A percentile compares a stretch with the other conserved stretches of the same genome.
These are phyloP conservation scores for Hordeum pubiflorum DNA, from an alignment of 202 grass and related monocot genomes.

Conservation along the genomic window DNA sequence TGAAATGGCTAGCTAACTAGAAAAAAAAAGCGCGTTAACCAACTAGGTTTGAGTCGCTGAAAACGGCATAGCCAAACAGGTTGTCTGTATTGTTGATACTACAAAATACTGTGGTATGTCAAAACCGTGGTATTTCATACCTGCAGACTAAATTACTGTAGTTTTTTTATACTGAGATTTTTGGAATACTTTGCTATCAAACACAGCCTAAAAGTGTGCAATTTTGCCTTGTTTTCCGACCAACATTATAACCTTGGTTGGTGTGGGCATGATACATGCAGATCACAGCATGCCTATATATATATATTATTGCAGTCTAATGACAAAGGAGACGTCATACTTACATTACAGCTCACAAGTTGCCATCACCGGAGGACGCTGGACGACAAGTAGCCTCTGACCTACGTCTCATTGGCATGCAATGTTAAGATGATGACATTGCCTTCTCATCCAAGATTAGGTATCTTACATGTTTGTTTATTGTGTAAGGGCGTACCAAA, in stretches of 20 bases:
- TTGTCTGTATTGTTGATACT: no score
- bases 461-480: background rate
- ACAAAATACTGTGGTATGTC: no score
- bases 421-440: background rate
- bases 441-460: background rate
- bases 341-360: conserved; percentile 21
- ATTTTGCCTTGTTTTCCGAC: background rate
- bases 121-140: no score
- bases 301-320: background rate
- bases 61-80: no score
- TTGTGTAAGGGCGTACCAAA: conserved; percentile 18
- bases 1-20: no score
- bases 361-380: conserved; percentile 5
- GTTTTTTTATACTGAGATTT: no score
- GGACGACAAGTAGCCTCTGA: conserved; percentile 24
- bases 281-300: background rate
- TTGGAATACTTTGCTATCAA: no score
- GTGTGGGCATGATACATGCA: background rate
- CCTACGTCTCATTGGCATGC: conserved; percentile 16
- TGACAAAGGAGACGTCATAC: background rate
- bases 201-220: no score
- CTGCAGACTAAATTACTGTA: no score
- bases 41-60: no score
- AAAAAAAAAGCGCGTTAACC: no score
- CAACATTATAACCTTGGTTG: background rate